phyloP scores from a whole-genome alignment of 768 basidiomycete genomes.

The Hebeloma cylindrosporum region DNA sequence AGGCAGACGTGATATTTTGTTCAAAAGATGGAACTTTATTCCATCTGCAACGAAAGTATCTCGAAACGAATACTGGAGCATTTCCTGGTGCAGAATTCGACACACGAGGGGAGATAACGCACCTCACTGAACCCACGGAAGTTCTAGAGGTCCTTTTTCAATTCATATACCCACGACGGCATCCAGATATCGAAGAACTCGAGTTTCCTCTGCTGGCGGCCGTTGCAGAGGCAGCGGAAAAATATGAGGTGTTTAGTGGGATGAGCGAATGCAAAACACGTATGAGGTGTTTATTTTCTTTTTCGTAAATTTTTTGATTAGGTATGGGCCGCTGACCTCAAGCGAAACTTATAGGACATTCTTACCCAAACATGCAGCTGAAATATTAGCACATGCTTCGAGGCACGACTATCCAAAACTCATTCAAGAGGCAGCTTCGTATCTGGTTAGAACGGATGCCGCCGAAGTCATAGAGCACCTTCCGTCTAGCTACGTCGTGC shows the following conservation, averaged over 20 bases:
- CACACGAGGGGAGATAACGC: constrained; percentile 18
- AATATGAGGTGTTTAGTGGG: constrained; percentile 28
- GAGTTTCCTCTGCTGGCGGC: not conserved
- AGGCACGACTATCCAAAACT: constrained; percentile 22
- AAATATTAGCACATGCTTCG: constrained; percentile 22
- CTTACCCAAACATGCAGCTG: constrained; percentile 16
- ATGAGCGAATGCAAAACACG: constrained; percentile 24
- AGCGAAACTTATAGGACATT: constrained; percentile 9
- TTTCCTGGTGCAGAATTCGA: constrained; percentile 22
- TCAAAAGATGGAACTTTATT: constrained; percentile 24
- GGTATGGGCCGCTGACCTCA: too few relatives aligned
- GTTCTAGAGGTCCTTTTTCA: constrained; percentile 27
- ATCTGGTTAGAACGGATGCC: constrained; percentile 14
- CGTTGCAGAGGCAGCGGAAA: constrained; percentile 29
- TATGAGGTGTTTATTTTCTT: constrained; percentile 21
- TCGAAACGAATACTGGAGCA: constrained; percentile 20
- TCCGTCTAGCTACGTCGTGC: constrained; percentile 13
- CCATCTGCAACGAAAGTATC: constrained; percentile 21
- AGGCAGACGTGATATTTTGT: constrained; percentile 22
- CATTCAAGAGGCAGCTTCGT: constrained; percentile 20
- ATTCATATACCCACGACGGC: constrained; percentile 25
- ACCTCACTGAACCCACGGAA: constrained; percentile 20
- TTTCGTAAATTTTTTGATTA: too few relatives aligned
- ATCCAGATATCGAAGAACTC: constrained; percentile 19
- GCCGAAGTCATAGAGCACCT: constrained; percentile 13